Percentiles rank a stretch among this genome's conserved stretches.
Evolutionary conservation across 306 rosid species (phyloP).

Genomic region (Cyamopsis tetragonoloba): DNA sequence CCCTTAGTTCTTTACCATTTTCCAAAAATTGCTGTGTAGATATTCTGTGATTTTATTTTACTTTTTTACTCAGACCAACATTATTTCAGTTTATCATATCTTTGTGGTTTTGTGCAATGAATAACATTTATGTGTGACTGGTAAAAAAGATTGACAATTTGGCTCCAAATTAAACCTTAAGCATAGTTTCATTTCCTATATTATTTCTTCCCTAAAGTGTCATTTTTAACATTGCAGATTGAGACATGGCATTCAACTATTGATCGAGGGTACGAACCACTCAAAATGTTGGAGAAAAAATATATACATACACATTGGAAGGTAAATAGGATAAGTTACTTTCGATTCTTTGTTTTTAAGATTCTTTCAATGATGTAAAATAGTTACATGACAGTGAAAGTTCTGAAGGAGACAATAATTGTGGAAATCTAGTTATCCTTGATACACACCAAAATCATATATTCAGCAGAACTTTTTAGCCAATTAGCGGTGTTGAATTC

Average conservation of each 20-base stretch:
- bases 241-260: not conserved
- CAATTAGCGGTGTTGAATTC: no score
- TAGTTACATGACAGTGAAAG: not conserved
- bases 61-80: not conserved
- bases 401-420: not conserved
- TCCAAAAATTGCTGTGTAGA: not conserved
- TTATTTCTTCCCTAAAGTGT: not conserved
- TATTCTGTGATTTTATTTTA: slow-evolving; percentile 7
- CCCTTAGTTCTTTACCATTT: not conserved
- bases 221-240: not conserved
- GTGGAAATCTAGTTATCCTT: not conserved
- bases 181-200: not conserved
- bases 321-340: not conserved
- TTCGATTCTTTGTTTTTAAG: not conserved
- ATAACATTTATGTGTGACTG: not conserved
- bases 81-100: not conserved
- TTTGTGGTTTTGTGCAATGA: not conserved
- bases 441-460: no score
- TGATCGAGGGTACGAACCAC: not conserved
- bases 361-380: not conserved
- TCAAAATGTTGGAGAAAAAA: not conserved
- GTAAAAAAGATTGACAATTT: not conserved
- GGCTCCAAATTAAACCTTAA: not conserved
- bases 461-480: no score
- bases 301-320: not conserved